A percentile compares a stretch with the other conserved stretches of the same genome.
These are phyloP conservation scores for Pseudogymnoascus sp. DNA, from an alignment of 2,329 filamentous ascomycete species.

Conservation along the genomic window DNA sequence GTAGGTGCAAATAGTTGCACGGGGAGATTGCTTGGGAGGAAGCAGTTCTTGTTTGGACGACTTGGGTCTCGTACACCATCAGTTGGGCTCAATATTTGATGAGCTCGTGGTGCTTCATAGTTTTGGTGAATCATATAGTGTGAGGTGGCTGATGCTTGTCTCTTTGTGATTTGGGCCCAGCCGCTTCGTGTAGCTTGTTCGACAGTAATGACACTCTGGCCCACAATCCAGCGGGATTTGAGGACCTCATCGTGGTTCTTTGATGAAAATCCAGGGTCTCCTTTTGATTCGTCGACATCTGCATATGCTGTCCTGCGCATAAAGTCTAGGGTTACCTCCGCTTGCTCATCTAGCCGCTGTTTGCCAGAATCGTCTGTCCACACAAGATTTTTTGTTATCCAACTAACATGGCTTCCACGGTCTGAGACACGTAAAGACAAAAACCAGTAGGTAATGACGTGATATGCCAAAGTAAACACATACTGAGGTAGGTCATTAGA, in stretches of 20 bases:
- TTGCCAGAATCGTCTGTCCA: constrained; percentile 70
- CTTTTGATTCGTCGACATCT: constrained; percentile 69
- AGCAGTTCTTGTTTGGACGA: constrained; percentile 46
- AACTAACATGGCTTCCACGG: constrained; percentile 73
- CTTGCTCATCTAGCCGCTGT: constrained; percentile 80
- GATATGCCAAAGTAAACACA: constrained; percentile 86
- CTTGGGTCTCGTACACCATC: constrained; percentile 44
- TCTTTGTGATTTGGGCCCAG: constrained; percentile 62
- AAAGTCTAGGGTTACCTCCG: constrained; percentile 87
- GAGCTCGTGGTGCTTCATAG: constrained; percentile 49
- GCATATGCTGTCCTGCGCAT: constrained; percentile 85
- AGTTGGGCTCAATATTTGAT: constrained; percentile 43
- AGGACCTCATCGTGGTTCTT: constrained; percentile 57
- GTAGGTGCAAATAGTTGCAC: constrained; percentile 53
- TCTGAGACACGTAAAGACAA: constrained; percentile 79
- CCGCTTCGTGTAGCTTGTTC: constrained; percentile 60
- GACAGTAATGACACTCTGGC: constrained; percentile 65
- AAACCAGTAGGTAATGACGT: constrained; percentile 97
- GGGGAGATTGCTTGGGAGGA: constrained; percentile 66
- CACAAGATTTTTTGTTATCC: constrained; percentile 78
- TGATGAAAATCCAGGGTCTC: constrained; percentile 57
- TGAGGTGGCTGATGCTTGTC: constrained; percentile 61
- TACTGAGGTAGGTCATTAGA: constrained; percentile 83
- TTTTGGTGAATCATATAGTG: constrained; percentile 46
- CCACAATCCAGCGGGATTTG: constrained; percentile 63